Percentiles rank a stretch among this genome's conserved stretches.
These are phyloP conservation scores for Murraya koenigii DNA, from an alignment of 345 rosid species.

Conservation along the genomic window DNA sequence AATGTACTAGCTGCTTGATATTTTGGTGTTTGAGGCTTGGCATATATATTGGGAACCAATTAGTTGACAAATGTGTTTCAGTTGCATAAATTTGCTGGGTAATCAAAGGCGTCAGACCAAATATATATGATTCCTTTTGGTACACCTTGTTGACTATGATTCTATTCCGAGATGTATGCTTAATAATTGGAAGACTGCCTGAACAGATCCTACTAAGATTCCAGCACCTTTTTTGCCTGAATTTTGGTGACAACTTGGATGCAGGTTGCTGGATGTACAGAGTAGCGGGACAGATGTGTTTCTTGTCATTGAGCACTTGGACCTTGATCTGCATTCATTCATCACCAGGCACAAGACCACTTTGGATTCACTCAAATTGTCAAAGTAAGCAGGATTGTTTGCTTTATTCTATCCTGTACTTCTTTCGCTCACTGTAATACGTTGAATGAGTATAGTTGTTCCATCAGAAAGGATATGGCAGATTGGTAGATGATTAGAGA, in stretches of 20 bases:
- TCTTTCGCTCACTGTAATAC: not conserved
- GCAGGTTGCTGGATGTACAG: constrained; percentile 12
- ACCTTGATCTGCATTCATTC: not conserved
- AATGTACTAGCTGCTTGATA: not conserved
- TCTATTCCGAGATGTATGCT: not conserved
- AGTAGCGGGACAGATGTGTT: not conserved
- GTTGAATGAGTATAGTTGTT: not conserved
- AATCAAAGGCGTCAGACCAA: not conserved
- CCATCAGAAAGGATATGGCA: not conserved
- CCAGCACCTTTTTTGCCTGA: not conserved
- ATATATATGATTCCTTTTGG: not conserved
- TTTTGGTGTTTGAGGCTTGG: not conserved
- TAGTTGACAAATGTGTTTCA: not conserved
- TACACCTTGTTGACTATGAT: not conserved
- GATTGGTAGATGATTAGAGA: not conserved
- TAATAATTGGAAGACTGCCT: not conserved
- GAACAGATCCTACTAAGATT: not conserved
- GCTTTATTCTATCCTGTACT: not conserved
- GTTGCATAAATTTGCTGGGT: not conserved
- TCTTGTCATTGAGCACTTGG: constrained; percentile 11
- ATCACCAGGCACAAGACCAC: not conserved
- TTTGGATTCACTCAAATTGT: not conserved
- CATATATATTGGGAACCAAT: not conserved
- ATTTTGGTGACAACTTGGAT: not conserved
- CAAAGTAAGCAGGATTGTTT: not conserved